A percentile compares a stretch with the other conserved stretches of the same genome.
These are phyloP conservation scores for Limnomonas spitsbergensis DNA, from an alignment of 139 green algal species.

Conservation along the genomic window DNA sequence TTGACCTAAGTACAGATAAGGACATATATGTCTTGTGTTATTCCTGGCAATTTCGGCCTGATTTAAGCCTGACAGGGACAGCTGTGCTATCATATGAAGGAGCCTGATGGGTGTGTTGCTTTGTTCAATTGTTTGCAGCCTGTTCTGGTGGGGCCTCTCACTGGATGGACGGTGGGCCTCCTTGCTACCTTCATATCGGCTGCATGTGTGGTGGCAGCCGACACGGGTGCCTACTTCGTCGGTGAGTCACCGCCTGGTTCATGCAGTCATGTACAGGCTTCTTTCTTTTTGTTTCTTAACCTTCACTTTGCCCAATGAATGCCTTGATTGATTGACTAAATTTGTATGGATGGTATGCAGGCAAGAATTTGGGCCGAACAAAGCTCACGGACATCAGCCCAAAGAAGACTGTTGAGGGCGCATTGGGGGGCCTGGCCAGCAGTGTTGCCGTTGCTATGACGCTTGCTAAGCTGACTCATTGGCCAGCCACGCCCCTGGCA, in stretches of 20 bases:
- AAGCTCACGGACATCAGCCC: conserved; percentile 81
- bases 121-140: no score
- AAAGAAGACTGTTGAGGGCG: conserved; percentile 94
- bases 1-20: no score
- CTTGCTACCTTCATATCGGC: conserved; percentile 76
- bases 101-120: no score
- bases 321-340: no score
- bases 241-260: conserved; percentile 13
- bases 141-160: conserved; percentile 12
- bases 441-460: conserved; percentile 48
- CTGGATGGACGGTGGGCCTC: conserved; percentile 72
- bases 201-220: conserved; percentile 79
- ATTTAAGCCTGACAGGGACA: no score
- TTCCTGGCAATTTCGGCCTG: no score
- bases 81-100: no score
- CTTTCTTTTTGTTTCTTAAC: no score
- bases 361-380: conserved; percentile 66
- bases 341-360: no score
- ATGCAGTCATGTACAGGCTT: no score
- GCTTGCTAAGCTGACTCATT: conserved; percentile 15
- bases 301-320: no score
- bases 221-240: conserved; percentile 85
- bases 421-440: conserved; percentile 67
- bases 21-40: no score
- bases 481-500: conserved; percentile 20